Percentiles rank a stretch among this genome's conserved stretches.
phyloP scores from a whole-genome alignment of 2,329 filamentous ascomycete genomes.

The Cordyceps tenuipes region DNA sequence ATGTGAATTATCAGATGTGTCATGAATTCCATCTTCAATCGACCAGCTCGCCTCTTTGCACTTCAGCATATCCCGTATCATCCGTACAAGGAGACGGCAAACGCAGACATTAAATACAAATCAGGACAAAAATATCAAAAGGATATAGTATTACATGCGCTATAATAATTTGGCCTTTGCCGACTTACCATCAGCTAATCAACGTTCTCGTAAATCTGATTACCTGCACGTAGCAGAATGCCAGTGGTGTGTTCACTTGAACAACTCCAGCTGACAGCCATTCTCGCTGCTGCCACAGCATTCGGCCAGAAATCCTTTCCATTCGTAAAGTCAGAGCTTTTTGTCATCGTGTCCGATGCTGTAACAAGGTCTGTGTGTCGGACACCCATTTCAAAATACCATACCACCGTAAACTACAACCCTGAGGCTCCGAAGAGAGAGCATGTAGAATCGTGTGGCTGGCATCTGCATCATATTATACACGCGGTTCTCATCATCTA shows the following conservation, averaged over 20 bases:
- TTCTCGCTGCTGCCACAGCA: neutral
- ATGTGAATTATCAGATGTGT: too few species aligned
- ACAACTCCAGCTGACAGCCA: neutral
- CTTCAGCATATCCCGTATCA: too few species aligned
- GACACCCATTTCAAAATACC: slow-evolving; percentile 95
- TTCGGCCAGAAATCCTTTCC: slow-evolving; percentile 19
- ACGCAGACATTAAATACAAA: neutral
- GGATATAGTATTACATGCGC: neutral
- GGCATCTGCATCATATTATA: slow-evolving; percentile 73
- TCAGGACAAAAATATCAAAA: too few species aligned
- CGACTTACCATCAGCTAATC: neutral
- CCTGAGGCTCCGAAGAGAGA: slow-evolving; percentile 92
- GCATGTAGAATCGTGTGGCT: slow-evolving; percentile 59
- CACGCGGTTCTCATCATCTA: slow-evolving; percentile 99
- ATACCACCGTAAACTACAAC: slow-evolving; percentile 55
- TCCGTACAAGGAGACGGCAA: too few species aligned
- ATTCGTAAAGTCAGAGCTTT: slow-evolving; percentile 78
- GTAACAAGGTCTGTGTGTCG: slow-evolving; percentile 99
- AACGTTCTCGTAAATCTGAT: neutral
- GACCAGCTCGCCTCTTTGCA: too few species aligned
- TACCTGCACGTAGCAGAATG: neutral
- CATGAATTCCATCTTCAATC: too few species aligned
- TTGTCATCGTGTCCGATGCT: slow-evolving; percentile 87
- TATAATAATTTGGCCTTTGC: neutral
- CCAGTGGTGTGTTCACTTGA: slow-evolving; percentile 7